Conservation (phyloP, 257 asterid species). For the Cruciata laevipes region DNA sequence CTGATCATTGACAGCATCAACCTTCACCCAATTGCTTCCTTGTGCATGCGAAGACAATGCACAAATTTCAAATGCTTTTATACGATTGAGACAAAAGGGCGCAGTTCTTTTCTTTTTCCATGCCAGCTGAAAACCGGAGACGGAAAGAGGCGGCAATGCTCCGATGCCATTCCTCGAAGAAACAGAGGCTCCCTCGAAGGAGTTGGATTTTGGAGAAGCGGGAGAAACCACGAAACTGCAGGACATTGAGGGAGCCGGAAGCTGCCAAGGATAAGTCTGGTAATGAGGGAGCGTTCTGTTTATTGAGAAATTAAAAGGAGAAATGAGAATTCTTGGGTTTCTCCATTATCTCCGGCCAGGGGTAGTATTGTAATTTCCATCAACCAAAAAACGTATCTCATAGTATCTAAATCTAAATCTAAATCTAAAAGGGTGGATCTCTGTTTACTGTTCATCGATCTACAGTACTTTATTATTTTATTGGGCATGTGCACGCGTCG, state of each 20-base stretch:
- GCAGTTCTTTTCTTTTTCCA: conserved; percentile 1
- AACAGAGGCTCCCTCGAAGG: conserved; percentile 12
- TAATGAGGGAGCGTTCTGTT: too few species aligned
- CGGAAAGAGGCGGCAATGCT: conserved; percentile 13
- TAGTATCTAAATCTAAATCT: too few species aligned
- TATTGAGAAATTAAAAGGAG: too few species aligned
- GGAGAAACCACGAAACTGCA: not conserved
- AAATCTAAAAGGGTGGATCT: too few species aligned
- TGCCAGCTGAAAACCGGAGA: conserved; percentile 10
- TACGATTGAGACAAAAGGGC: conserved; percentile 18
- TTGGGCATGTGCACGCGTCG: too few species aligned
- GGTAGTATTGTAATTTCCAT: too few species aligned
- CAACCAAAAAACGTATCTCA: too few species aligned
- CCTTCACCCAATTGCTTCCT: conserved; percentile 30
- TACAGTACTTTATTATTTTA: too few species aligned
- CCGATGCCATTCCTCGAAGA: conserved; percentile 17
- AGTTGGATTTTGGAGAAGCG: conserved; percentile 17
- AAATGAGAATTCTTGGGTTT: too few species aligned
- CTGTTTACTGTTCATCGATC: too few species aligned
- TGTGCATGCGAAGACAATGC: conserved; percentile 35
- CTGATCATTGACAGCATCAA: conserved; percentile 25
- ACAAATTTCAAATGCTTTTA: conserved; percentile 23
- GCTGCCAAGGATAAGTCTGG: not conserved
- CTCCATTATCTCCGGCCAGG: too few species aligned
- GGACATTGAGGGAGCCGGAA: conserved; percentile 10